phyloP scores from a whole-genome alignment of 2,329 filamentous ascomycete genomes.

The Aspergillus texensis region DNA sequence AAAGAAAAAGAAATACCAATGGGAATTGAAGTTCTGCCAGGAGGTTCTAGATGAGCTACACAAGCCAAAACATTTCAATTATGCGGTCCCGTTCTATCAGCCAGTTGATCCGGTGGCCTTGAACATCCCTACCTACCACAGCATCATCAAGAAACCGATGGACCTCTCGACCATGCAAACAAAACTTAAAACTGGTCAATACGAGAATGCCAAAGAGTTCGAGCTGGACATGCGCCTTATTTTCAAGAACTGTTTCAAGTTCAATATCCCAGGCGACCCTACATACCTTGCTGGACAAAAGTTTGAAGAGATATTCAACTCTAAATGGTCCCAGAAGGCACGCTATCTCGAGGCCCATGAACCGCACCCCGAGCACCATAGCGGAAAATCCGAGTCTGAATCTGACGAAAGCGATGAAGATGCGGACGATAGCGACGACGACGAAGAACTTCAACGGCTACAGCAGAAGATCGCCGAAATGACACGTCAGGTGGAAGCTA shows the following conservation, averaged over 20 bases:
- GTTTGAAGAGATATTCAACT: slow-evolving; percentile 74
- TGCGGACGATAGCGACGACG: slow-evolving; percentile 66
- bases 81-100: slow-evolving; percentile 74
- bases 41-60: slow-evolving; percentile 77
- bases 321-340: slow-evolving; percentile 75
- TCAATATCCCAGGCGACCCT: slow-evolving; percentile 79
- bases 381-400: slow-evolving; percentile 63
- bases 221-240: slow-evolving; percentile 81
- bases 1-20: slow-evolving; percentile 86
- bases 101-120: slow-evolving; percentile 93
- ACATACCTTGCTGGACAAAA: slow-evolving; percentile 73
- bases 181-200: slow-evolving; percentile 78
- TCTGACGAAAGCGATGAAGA: slow-evolving; percentile 68
- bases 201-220: slow-evolving; percentile 81
- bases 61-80: slow-evolving; percentile 68
- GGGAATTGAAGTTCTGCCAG: slow-evolving; percentile 88
- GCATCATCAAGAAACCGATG: slow-evolving; percentile 96
- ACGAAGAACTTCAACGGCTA: slow-evolving; percentile 65
- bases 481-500: slow-evolving; percentile 64
- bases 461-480: slow-evolving; percentile 75
- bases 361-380: slow-evolving; percentile 65
- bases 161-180: slow-evolving; percentile 79
- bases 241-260: slow-evolving; percentile 86
- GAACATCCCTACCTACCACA: slow-evolving; percentile 91
- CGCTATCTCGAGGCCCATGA: slow-evolving; percentile 79